Evolutionary conservation across 352 stramenopile species (phyloP), one percentile per base, ranked within the genome.

Genomic region (Phytophthora hibernalis): DNA sequence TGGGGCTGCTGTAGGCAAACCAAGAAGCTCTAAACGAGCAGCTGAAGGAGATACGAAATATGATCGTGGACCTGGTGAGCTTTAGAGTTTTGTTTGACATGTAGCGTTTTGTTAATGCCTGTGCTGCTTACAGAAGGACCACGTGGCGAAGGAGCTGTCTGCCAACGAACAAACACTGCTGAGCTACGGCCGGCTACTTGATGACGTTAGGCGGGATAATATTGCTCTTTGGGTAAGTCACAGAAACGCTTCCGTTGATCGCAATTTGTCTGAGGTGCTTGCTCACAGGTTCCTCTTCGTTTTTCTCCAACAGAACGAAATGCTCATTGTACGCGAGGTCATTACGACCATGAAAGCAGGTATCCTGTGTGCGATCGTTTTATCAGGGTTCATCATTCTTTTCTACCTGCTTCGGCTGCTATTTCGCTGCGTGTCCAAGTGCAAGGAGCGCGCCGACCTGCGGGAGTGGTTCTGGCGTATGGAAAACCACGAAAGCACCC

Each of bases 321-420:
- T 95, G 75, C 62, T 92, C 2, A 71, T 92, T 20, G 79, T 95
- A 18, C 85, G 84, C 10, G 80, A 92, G 54, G 83, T 95, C 52
- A 95, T 95, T 61, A 91, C 79, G n/a, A 92, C 86, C 7, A 95
- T 95, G 86, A 95, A 95, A 58, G 86, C 83, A 20, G 84, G 79
- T 15, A 95, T 95, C 48, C 60, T 95, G 7, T 90, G 80, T 35
- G 84, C 86, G 24, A 79, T 95, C 33, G 54, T 89, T 12, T 54
- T 95, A 6, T 95, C 86, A 12, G 77, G 73, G 3, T 75, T 84
- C 54, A 89, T 92, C 59, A 92, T 95, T 48, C 42, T 79, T 6
- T 85, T 95, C 54, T 95, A 90, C 50, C 38, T 95, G 26, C 65
- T 91, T 43, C 80, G 86, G 1, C 65, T 91, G 10, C 61, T 95